These are phyloP conservation scores for Suhomyces kunorum DNA, from an alignment of 1,139 yeast genomes.

Conservation along the genomic window DNA sequence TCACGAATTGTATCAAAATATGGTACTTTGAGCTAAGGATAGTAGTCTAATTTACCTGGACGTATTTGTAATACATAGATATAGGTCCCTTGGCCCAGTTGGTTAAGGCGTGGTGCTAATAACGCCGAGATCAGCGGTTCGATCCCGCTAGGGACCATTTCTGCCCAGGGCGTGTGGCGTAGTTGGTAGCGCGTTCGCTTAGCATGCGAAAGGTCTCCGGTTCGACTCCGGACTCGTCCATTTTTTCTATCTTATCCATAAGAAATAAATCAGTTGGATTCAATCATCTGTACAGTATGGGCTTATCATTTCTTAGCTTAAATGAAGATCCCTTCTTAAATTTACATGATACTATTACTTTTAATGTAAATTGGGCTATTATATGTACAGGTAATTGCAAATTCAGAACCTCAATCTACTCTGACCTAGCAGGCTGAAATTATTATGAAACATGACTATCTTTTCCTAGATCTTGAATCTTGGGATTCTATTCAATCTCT, in stretches of 20 bases:
- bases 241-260: slow-evolving; percentile 22
- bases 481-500: slow-evolving; percentile 75
- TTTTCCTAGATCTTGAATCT: slow-evolving; percentile 42
- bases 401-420: neutral
- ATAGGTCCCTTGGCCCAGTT: slow-evolving; percentile 39
- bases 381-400: slow-evolving; percentile 9
- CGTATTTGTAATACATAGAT: neutral
- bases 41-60: no score
- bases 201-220: slow-evolving; percentile 91
- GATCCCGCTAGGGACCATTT: slow-evolving; percentile 31
- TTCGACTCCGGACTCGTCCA: slow-evolving; percentile 92
- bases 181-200: slow-evolving; percentile 92
- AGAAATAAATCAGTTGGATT: no score
- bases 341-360: neutral
- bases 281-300: no score
- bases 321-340: neutral
- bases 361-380: neutral
- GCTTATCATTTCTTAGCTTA: neutral
- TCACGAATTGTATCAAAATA: no score
- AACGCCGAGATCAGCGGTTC: slow-evolving; percentile 45
- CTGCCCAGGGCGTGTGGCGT: slow-evolving; percentile 76
- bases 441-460: neutral
- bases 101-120: slow-evolving; percentile 42
- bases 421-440: slow-evolving; percentile 3
- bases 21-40: no score